Conservation (phyloP, 2,329 filamentous ascomycete species). For the Ophiostoma novo-ulmi region DNA sequence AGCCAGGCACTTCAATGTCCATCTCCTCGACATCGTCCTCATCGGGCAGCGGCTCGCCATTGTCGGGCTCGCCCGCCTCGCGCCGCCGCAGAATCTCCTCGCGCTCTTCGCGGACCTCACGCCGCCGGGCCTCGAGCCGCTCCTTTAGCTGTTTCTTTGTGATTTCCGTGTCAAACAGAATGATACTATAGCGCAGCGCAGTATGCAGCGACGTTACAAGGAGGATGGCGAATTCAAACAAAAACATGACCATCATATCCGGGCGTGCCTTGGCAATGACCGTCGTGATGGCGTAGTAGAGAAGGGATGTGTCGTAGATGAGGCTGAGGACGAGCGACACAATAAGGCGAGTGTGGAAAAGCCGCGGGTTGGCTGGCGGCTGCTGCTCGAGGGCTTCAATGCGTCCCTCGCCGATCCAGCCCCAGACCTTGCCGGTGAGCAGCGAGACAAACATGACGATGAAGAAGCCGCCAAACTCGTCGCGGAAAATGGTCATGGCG, state of each 20-base stretch:
- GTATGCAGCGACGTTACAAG: slow-evolving; percentile 76
- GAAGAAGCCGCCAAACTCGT: slow-evolving; percentile 91
- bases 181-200: slow-evolving; percentile 69
- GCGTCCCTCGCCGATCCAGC: slow-evolving; percentile 93
- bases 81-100: slow-evolving; percentile 48
- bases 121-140: slow-evolving; percentile 62
- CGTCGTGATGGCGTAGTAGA: slow-evolving; percentile 73
- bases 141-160: slow-evolving; percentile 66
- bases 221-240: slow-evolving; percentile 92
- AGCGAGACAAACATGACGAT: slow-evolving; percentile 93
- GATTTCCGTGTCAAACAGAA: slow-evolving; percentile 70
- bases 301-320: slow-evolving; percentile 71
- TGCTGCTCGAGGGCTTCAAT: slow-evolving; percentile 95
- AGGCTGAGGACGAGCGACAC: slow-evolving; percentile 74
- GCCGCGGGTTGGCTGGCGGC: slow-evolving; percentile 76
- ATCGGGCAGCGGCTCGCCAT: slow-evolving; percentile 47
- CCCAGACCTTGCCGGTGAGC: slow-evolving; percentile 93
- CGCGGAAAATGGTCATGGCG: slow-evolving; percentile 96
- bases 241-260: slow-evolving; percentile 99
- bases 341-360: slow-evolving; percentile 81
- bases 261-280: slow-evolving; percentile 85
- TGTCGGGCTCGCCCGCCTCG: slow-evolving; percentile 38
- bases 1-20: slow-evolving; percentile 90
- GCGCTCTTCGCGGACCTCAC: slow-evolving; percentile 59
- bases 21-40: slow-evolving; percentile 79